Percentiles rank a stretch among this genome's conserved stretches.
phyloP scores from a whole-genome alignment of 441 rosid species.

The Corymbia calophylla region DNA sequence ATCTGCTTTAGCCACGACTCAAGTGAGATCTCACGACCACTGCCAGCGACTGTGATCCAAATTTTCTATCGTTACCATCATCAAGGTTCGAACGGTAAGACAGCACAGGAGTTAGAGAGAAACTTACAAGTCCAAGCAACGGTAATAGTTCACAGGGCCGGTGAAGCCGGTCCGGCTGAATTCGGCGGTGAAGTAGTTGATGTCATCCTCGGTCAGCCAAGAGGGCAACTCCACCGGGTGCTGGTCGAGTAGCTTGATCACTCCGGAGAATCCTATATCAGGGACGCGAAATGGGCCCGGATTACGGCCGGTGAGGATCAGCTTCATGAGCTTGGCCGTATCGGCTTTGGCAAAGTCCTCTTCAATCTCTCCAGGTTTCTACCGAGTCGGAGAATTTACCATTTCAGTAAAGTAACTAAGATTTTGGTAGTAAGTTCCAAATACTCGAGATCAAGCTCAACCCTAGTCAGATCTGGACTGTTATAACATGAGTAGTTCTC shows the following conservation, averaged over 20 bases:
- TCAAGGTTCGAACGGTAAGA: background rate
- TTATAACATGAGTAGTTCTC: background rate
- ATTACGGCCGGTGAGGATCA: constrained; percentile 25
- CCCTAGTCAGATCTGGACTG: background rate
- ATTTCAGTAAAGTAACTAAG: background rate
- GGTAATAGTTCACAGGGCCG: constrained; percentile 61
- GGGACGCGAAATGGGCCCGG: constrained; percentile 40
- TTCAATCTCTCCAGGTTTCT: constrained; percentile 56
- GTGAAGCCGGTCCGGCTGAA: constrained; percentile 53
- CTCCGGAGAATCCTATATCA: constrained; percentile 32
- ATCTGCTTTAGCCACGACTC: background rate
- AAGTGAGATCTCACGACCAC: background rate
- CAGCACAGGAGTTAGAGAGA: background rate
- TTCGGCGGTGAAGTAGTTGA: constrained; percentile 34
- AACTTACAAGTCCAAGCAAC: constrained; percentile 48
- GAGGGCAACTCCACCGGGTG: constrained; percentile 29
- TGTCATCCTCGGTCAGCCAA: constrained; percentile 55
- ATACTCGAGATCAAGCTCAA: background rate
- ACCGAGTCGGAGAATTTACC: background rate
- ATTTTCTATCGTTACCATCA: background rate
- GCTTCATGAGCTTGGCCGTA: constrained; percentile 27
- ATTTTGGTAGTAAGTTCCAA: background rate
- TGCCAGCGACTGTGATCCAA: background rate
- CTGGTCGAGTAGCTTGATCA: constrained; percentile 7
- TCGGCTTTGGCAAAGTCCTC: constrained; percentile 49